Base-by-base conservation (phyloP, 2,329 filamentous ascomycete species). In the Raffaelea arxii region DNA sequence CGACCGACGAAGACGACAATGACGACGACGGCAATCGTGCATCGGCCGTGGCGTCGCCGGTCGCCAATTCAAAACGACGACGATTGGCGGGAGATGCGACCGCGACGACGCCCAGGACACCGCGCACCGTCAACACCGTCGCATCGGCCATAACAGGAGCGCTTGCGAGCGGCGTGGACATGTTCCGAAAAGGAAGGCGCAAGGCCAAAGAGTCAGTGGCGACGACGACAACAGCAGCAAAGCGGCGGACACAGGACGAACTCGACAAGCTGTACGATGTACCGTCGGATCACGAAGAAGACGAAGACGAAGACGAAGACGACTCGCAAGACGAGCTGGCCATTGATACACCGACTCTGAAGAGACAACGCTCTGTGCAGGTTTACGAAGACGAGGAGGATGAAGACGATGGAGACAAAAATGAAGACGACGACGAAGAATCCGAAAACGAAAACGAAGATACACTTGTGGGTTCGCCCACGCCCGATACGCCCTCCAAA, bases 261-360 rank as follows among this genome's bases (percentile, higher is more conserved):
- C 43, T 49, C 11, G 51, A 48, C 47, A 44, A 37, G 18, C 25
- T 51, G 9, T 54, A 54, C 35, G 58, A 58, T 14, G 46, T 56
- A 21, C 55, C 58, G 14, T 51, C 51, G n/a, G 56, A 54, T 2
- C 22, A 39, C 12, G 19, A 14, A 4, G 32, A 16, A 4, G 43
- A 46, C 10, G 23, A 50, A 24, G 37, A 30, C 30, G 11, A 44
- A 7, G 16, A 43, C 10, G 30, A 35, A 7, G 47, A 37, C 6
- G 38, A 40, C n/a, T n/a, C n/a, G n/a, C n/a, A n/a, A n/a, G n/a
- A n/a, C n/a, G n/a, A n/a, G n/a, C n/a, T n/a, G n/a, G n/a, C n/a
- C n/a, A n/a, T n/a, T n/a, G n/a, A n/a, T n/a, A n/a, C n/a, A n/a
- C n/a, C n/a, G n/a, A n/a, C n/a, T n/a, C n/a, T n/a, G n/a, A n/a